Evolutionary conservation across 2,329 filamentous ascomycete species (phyloP).

Genomic region (Pseudogymnoascus sp.): DNA sequence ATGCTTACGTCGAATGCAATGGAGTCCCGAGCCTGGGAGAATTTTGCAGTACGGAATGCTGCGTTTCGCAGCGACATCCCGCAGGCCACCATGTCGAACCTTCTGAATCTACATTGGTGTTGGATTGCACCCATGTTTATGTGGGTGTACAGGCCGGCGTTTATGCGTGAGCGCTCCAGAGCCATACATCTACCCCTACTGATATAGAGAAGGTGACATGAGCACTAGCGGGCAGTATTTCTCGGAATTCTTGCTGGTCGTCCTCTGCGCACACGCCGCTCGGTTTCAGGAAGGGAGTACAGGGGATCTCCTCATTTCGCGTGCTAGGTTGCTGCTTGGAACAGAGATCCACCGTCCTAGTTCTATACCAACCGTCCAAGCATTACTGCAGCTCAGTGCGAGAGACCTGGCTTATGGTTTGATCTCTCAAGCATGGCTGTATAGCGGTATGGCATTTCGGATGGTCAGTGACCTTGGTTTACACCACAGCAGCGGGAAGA

Average conservation of each 20-base stretch:
- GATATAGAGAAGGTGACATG: conserved; percentile 12
- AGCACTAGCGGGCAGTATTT: conserved; percentile 1
- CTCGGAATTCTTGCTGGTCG: conserved; percentile 11
- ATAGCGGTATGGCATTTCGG: conserved; percentile 44
- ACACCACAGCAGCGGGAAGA: conserved; percentile 45
- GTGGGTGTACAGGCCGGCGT: conserved; percentile 13
- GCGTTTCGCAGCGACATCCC: conserved; percentile 22
- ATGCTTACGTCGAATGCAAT: conserved; percentile 20
- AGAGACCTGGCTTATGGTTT: conserved; percentile 53
- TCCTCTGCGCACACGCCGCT: conserved; percentile 1
- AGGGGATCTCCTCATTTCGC: not conserved
- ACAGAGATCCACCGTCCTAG: conserved; percentile 24
- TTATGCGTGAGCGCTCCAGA: conserved; percentile 7
- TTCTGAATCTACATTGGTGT: conserved; percentile 12
- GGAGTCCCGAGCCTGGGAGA: conserved; percentile 20
- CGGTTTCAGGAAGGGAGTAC: not conserved
- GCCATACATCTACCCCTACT: not conserved
- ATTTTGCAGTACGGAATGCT: conserved; percentile 24
- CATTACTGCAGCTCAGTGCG: conserved; percentile 50
- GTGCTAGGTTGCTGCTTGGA: not conserved
- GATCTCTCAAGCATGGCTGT: conserved; percentile 47
- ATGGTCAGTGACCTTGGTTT: conserved; percentile 43
- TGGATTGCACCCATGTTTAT: conserved; percentile 12
- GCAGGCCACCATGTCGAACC: conserved; percentile 14
- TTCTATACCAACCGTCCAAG: conserved; percentile 51